Evolutionary conservation across 169 alveolate species (phyloP).

Genomic region (Amoebophrya sp.): DNA sequence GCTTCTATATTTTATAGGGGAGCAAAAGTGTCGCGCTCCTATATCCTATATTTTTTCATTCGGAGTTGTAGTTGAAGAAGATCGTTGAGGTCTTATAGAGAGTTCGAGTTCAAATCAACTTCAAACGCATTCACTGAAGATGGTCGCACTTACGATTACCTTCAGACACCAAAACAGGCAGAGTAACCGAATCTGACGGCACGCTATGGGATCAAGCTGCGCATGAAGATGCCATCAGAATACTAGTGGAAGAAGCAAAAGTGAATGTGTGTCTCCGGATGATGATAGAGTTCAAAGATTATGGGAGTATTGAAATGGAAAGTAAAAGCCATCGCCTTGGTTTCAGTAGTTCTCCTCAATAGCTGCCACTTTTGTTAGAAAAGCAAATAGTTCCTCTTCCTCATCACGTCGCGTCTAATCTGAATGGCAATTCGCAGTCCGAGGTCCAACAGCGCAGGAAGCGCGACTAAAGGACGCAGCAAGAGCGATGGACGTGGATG

Average conservation of each 20-base stretch:
- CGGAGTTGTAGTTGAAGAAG: too few species aligned
- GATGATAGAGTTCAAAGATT: not conserved
- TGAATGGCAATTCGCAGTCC: not conserved
- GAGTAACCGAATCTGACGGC: not conserved
- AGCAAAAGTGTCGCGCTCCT: not conserved
- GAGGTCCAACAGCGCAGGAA: not conserved
- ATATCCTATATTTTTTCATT: too few species aligned
- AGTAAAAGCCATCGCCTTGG: too few species aligned
- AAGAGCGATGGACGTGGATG: not conserved
- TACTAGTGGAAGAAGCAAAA: not conserved
- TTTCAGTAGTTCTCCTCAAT: too few species aligned
- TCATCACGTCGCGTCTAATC: too few species aligned
- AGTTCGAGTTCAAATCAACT: not conserved
- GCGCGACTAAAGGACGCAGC: not conserved
- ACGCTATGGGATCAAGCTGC: not conserved
- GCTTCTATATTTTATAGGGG: not conserved
- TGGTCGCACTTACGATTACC: not conserved
- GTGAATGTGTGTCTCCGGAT: not conserved
- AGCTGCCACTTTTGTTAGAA: too few species aligned
- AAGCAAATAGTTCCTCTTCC: too few species aligned
- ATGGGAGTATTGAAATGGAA: too few species aligned
- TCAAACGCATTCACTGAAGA: not conserved
- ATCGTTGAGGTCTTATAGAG: too few species aligned
- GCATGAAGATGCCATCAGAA: not conserved
- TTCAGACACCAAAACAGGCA: not conserved